Evolutionary conservation across 495 filamentous ascomycete species (phyloP), one percentile per base, ranked within the genome.

Genomic region (Neurospora cerealis): DNA sequence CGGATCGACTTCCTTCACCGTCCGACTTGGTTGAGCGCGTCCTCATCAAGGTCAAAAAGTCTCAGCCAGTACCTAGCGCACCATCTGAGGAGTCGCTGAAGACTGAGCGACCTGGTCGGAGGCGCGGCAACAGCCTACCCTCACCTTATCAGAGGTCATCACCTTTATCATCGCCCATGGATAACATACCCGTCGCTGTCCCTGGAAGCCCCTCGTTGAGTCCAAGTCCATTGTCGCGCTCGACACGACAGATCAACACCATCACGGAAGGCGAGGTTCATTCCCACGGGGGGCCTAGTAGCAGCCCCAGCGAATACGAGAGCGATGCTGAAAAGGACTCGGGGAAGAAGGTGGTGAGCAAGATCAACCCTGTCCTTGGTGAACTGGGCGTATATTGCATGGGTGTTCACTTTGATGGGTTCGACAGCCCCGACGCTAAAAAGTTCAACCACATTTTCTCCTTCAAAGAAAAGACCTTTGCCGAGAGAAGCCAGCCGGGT

Each of bases 371-470:
- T 71, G 87, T 89, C 6, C 86, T 99, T 13, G 96, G 94, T 4
- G 90, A 93, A 70, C 86, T 99, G 34, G 96, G 93, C 36, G 91
- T 98, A 1, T 98, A 98, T 78, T 93, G 92, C 71, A 89, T 89
- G 69, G 96, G 96, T 28, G 89, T 96, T 79, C 96, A 95, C 76
- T 97, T 93, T 71, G 83, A 88, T 60, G 89, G 89, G 71, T 95
- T 96, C 81, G 86, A 90, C 42, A 87, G 85, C 21, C 84, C 88
- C 24, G 94, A 96, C 73, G 93, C 93, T 80, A 92, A 92, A 78
- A 89, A 87, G 60, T 92, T 87, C 82, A 98, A 98, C 81, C 96
- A 99, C 81, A 90, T 98, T 73, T 95, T 93, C 83, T 99, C 96
- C 0, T 93, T 98, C 82, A 91, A 91, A 69, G 96, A 99, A 83